These are phyloP conservation scores for Fagopyrum tataricum DNA, from an alignment of 148 eudicot genomes.

Conservation along the genomic window DNA sequence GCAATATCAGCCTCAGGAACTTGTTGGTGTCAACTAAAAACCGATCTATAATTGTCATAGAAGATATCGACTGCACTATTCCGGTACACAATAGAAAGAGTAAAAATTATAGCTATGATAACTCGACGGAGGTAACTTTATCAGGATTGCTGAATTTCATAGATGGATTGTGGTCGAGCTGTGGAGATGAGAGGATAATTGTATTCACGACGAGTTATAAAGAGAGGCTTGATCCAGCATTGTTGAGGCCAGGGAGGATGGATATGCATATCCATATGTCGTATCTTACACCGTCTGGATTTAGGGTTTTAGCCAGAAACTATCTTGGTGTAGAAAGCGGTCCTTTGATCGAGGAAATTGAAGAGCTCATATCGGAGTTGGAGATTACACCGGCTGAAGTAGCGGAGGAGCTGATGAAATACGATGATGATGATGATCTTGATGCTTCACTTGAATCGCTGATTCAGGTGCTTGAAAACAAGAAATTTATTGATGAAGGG, in stretches of 20 bases:
- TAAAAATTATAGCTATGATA: not conserved
- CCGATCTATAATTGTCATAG: conserved; percentile 45
- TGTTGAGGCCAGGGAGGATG: conserved; percentile 56
- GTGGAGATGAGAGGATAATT: too few relatives aligned
- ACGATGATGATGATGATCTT: conserved; percentile 13
- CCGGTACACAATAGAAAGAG: conserved; percentile 24
- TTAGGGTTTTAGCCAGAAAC: conserved; percentile 55
- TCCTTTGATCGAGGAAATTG: conserved; percentile 31
- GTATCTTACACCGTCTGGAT: conserved; percentile 40
- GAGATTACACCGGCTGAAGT: conserved; percentile 30
- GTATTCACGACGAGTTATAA: too few relatives aligned
- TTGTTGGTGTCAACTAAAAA: conserved; percentile 31
- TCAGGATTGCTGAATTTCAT: conserved; percentile 47
- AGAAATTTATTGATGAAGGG: not conserved
- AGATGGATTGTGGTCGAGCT: conserved; percentile 22
- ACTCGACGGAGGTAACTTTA: conserved; percentile 19
- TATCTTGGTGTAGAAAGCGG: conserved; percentile 41
- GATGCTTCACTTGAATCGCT: not conserved
- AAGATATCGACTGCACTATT: conserved; percentile 51
- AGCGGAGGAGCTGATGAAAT: conserved; percentile 33
- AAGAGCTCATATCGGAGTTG: conserved; percentile 10
- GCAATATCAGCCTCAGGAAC: conserved; percentile 27
- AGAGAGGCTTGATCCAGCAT: too few relatives aligned
- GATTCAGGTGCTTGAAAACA: not conserved
- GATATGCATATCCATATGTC: conserved; percentile 85